Evolutionary conservation across 257 asterid genomes (phyloP).

Genomic region (Catharanthus roseus): DNA sequence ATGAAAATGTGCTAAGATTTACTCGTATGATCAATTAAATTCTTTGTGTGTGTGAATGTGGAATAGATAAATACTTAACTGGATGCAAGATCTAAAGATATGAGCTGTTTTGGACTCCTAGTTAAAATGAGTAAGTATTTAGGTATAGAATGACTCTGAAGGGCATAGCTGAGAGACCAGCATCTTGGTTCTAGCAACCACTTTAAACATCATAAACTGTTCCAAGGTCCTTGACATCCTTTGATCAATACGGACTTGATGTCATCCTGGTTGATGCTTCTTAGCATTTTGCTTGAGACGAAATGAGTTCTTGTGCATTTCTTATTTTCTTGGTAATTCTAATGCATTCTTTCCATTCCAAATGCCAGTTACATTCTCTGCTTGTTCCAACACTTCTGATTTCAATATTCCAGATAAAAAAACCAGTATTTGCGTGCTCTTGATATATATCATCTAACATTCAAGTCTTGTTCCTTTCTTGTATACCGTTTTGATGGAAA

Average conservation of each 20-base stretch:
- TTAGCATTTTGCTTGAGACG: no score
- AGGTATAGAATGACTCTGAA: background rate
- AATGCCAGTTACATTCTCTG: background rate
- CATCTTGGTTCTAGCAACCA: background rate
- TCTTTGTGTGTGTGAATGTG: no score
- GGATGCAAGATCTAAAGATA: background rate
- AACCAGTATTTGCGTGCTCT: no score
- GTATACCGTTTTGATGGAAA: background rate
- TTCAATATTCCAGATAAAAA: background rate
- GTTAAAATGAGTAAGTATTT: background rate
- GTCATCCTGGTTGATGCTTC: background rate
- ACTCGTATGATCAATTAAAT: background rate
- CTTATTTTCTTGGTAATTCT: background rate
- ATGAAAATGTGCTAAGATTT: background rate
- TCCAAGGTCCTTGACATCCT: background rate
- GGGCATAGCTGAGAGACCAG: background rate
- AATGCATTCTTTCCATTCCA: background rate
- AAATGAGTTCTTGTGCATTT: background rate
- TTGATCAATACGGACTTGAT: background rate
- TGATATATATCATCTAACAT: background rate
- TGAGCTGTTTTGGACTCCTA: background rate
- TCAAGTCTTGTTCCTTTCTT: no score
- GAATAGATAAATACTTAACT: no score
- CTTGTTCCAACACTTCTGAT: background rate
- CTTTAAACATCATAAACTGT: background rate